Evolutionary conservation across 2,329 filamentous ascomycete species (phyloP).

Genomic region (Coleophoma eucalyptorum): DNA sequence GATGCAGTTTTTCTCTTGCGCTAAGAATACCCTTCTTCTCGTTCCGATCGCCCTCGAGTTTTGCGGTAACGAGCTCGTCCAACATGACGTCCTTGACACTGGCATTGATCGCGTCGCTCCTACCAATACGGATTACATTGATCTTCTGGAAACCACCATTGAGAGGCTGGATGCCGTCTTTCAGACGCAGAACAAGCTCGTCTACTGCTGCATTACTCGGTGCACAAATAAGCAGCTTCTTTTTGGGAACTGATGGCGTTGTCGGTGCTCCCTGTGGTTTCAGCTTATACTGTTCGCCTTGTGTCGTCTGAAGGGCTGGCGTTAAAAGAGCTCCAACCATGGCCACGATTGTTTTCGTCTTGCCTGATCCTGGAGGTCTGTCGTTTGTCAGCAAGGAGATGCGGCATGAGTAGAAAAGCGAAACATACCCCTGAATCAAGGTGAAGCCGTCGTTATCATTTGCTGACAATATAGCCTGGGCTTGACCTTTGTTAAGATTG

Average conservation of each 20-base stretch:
- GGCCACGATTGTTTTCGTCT: slow-evolving; percentile 96
- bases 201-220: slow-evolving; percentile 98
- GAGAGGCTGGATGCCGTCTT: slow-evolving; percentile 76
- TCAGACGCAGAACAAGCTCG: slow-evolving; percentile 89
- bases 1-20: slow-evolving; percentile 55
- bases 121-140: slow-evolving; percentile 84
- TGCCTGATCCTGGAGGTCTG: slow-evolving; percentile 90
- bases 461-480: slow-evolving; percentile 86
- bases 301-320: slow-evolving; percentile 35
- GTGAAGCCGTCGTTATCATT: slow-evolving; percentile 97
- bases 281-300: slow-evolving; percentile 17
- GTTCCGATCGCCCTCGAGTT: slow-evolving; percentile 58
- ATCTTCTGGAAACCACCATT: slow-evolving; percentile 71
- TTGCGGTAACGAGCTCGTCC: slow-evolving; percentile 81
- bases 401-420: background rate
- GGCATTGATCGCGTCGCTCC: slow-evolving; percentile 87
- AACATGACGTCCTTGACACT: slow-evolving; percentile 88
- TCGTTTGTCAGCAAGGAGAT: slow-evolving; percentile 21
- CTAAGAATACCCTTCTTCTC: slow-evolving; percentile 50
- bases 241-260: slow-evolving; percentile 42
- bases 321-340: slow-evolving; percentile 87
- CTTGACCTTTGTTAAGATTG: slow-evolving; percentile 82
- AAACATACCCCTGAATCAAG: slow-evolving; percentile 76
- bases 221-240: slow-evolving; percentile 95
- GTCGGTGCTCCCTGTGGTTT: slow-evolving; percentile 27